Evolutionary conservation across 2,329 filamentous ascomycete species (phyloP).

Genomic region (Westerdykella sp.): DNA sequence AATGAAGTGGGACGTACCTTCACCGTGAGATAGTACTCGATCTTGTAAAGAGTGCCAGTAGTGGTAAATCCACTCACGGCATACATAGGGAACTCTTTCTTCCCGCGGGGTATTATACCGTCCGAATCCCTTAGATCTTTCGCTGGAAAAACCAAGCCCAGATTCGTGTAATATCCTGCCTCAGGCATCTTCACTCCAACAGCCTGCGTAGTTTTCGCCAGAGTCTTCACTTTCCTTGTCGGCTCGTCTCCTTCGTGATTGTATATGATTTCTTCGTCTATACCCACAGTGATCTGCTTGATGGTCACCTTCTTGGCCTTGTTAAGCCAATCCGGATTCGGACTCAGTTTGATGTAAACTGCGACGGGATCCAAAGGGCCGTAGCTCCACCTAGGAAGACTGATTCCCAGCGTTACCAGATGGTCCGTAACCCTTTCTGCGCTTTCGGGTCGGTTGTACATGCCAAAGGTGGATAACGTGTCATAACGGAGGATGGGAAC

Average conservation of each 20-base stretch:
- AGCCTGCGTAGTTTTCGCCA: slow-evolving; percentile 75
- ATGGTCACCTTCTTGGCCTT: slow-evolving; percentile 92
- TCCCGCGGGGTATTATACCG: slow-evolving; percentile 77
- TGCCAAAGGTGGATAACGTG: slow-evolving; percentile 94
- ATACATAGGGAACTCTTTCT: slow-evolving; percentile 83
- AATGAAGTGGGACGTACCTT: slow-evolving; percentile 56
- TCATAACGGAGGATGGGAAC: slow-evolving; percentile 91
- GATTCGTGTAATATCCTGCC: slow-evolving; percentile 84
- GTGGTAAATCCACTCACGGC: slow-evolving; percentile 88
- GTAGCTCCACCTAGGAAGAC: slow-evolving; percentile 91
- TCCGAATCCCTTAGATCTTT: slow-evolving; percentile 83
- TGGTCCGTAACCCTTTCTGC: slow-evolving; percentile 83
- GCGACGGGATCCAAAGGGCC: slow-evolving; percentile 91
- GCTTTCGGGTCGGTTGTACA: slow-evolving; percentile 95
- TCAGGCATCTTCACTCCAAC: slow-evolving; percentile 84
- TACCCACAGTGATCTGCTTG: slow-evolving; percentile 84
- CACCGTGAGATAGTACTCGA: slow-evolving; percentile 92
- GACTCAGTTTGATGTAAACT: slow-evolving; percentile 89
- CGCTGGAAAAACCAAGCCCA: slow-evolving; percentile 83
- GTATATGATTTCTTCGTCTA: slow-evolving; percentile 98
- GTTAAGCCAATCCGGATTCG: slow-evolving; percentile 83
- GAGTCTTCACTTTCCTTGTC: slow-evolving; percentile 77
- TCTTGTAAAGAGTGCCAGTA: slow-evolving; percentile 90
- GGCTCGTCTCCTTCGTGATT: slow-evolving; percentile 97
- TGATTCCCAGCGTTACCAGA: slow-evolving; percentile 84